A percentile compares a stretch with the other conserved stretches of the same genome.
phyloP scores from a whole-genome alignment of 768 basidiomycete genomes.

The Xanthoconium stramineum region DNA sequence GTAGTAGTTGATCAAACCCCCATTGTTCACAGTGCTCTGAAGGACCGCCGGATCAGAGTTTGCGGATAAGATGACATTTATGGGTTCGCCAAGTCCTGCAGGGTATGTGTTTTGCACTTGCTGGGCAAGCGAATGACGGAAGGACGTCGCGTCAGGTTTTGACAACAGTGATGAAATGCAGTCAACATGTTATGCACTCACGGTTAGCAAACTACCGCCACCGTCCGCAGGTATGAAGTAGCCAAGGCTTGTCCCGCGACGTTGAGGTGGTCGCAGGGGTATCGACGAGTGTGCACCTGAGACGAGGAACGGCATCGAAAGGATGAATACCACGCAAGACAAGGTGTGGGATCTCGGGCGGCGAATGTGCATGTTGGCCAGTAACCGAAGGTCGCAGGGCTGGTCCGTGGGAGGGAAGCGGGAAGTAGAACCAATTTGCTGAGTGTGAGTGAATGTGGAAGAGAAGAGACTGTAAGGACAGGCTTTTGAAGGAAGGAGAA shows the following conservation, averaged over 20 bases:
- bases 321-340: conserved; percentile 7
- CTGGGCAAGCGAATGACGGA: conserved; percentile 32
- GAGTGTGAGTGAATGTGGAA: background rate
- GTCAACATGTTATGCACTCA: no score
- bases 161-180: background rate
- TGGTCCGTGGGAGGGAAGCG: background rate
- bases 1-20: conserved; percentile 81
- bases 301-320: conserved; percentile 12
- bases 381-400: background rate
- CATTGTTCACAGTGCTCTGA: conserved; percentile 52
- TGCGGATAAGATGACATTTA: conserved; percentile 79
- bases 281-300: background rate
- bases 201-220: conserved; percentile 73
- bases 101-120: conserved; percentile 58
- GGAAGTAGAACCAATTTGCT: background rate
- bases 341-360: background rate
- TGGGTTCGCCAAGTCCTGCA: conserved; percentile 76
- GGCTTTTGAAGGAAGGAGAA: conserved; percentile 1
- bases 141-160: background rate
- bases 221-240: conserved; percentile 53
- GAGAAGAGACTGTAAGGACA: background rate
- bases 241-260: conserved; percentile 36
- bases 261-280: conserved; percentile 12
- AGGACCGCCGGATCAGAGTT: conserved; percentile 71
- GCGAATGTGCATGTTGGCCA: conserved; percentile 1